Evolutionary conservation across 2,329 filamentous ascomycete species (phyloP), one percentile per base, ranked within the genome.

Genomic region (Nigrograna mackinnonii): DNA sequence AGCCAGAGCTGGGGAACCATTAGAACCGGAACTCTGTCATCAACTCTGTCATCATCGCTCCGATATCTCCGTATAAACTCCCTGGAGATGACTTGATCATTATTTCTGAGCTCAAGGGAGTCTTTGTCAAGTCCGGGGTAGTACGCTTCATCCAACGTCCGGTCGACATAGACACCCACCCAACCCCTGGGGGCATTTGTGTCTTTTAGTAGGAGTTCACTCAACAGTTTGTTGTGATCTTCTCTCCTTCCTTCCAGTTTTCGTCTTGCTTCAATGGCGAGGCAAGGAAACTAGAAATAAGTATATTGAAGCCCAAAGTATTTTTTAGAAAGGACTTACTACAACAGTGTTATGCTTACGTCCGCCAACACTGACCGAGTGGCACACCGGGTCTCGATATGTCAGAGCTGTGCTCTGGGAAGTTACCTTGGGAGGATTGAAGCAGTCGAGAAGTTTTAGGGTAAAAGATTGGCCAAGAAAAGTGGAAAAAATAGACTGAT

Each of bases 1-100:
- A 46, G 14, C 43, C 38, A 46, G 16, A 38, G 24, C 24, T 41
- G 43, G 5, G 34, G 17, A 11, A 41, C 43, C n/a, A 38, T 26
- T 2, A 46, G 33, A 14, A 42, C 1, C 3, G 33, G 39, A n/a
- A n/a, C n/a, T n/a, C n/a, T n/a, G n/a, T n/a, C n/a, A n/a, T n/a
- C n/a, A n/a, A n/a, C n/a, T n/a, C n/a, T n/a, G n/a, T n/a, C n/a
- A 2, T 7, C 16, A 5, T 22, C n/a, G n/a, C 18, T 11, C 17
- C 22, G n/a, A 14, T 13, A n/a, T 28, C 9, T 28, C 24, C 24
- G 9, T n/a, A n/a, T 28, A n/a, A 9, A 28, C 24, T 28, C 24
- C n/a, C 24, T 28, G 9, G 24, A 22, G 2, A 42, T n/a, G n/a
- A 42, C 22, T 7, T 42, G 39, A 18, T 42, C 39, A 4, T 16